Conservation (phyloP, 495 filamentous ascomycete species). For the Daldinia childiae region DNA sequence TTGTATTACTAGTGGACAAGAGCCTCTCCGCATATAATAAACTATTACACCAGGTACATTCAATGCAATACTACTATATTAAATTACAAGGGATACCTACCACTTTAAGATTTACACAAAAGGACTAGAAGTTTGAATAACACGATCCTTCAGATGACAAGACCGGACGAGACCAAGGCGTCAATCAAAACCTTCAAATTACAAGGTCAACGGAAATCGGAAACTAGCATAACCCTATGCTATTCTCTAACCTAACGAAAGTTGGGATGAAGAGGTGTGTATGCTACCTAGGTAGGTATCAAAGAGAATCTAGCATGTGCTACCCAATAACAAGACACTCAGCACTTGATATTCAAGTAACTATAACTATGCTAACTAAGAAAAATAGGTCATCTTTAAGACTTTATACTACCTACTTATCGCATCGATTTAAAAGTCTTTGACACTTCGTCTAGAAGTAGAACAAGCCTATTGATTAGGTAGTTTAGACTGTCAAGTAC, state of each 20-base stretch:
- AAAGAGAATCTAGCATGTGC: slow-evolving; percentile 7
- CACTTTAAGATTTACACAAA: slow-evolving; percentile 13
- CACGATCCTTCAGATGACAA: slow-evolving; percentile 13
- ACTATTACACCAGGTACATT: slow-evolving; percentile 4
- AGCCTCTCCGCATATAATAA: slow-evolving; percentile 1
- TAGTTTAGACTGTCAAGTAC: neutral
- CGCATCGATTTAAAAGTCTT: no score
- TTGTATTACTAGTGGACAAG: neutral
- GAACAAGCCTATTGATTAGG: no score
- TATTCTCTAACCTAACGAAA: slow-evolving; percentile 2
- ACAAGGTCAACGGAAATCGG: slow-evolving; percentile 17
- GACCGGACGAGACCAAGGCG: neutral
- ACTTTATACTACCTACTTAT: no score
- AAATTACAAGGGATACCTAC: slow-evolving; percentile 21
- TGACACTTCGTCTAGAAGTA: no score
- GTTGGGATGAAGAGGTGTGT: slow-evolving; percentile 1
- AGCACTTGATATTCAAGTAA: slow-evolving; percentile 7
- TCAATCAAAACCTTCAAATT: neutral
- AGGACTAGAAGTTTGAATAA: neutral
- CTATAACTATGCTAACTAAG: neutral
- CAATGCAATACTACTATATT: slow-evolving; percentile 5
- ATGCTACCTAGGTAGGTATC: neutral
- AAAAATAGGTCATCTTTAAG: no score
- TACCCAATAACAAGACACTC: neutral
- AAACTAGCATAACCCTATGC: slow-evolving; percentile 9